Percentiles rank a stretch among this genome's conserved stretches.
phyloP scores from a whole-genome alignment of 805 yeast species.

The Torulaspora microellipsoides region DNA sequence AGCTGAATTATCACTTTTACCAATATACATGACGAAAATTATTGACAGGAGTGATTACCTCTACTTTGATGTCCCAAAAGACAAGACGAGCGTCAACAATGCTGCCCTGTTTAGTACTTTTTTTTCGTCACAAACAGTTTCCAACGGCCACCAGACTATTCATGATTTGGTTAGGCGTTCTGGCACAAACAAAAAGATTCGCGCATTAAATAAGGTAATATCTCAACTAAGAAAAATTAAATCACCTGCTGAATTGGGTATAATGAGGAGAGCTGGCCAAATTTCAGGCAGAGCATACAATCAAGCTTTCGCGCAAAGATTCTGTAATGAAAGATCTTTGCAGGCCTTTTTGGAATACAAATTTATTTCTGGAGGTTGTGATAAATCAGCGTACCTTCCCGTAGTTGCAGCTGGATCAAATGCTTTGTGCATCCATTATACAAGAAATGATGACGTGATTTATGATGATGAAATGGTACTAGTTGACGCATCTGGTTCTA shows the following conservation, averaged over 20 bases:
- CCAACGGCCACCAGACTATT: constrained; percentile 28
- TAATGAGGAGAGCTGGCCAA: constrained; percentile 79
- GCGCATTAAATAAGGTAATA: constrained; percentile 19
- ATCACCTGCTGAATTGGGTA: constrained; percentile 66
- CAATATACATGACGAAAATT: constrained; percentile 43
- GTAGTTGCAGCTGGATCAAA: constrained; percentile 94
- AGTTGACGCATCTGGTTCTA: constrained; percentile 90
- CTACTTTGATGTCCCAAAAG: constrained; percentile 47
- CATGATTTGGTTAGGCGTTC: constrained; percentile 25
- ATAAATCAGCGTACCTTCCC: constrained; percentile 84
- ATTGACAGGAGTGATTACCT: constrained; percentile 47
- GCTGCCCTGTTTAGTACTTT: constrained; percentile 31
- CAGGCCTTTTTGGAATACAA: constrained; percentile 77
- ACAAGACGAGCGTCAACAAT: constrained; percentile 16
- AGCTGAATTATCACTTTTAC: constrained; percentile 44
- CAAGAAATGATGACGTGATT: constrained; percentile 81
- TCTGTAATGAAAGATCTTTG: constrained; percentile 70
- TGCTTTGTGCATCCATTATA: constrained; percentile 88
- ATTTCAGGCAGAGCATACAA: constrained; percentile 83
- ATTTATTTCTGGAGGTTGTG: constrained; percentile 85
- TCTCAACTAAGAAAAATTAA: constrained; percentile 55
- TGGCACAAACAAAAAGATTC: constrained; percentile 35
- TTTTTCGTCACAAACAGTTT: constrained; percentile 25
- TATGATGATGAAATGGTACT: constrained; percentile 76
- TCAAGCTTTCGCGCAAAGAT: constrained; percentile 64